These are phyloP conservation scores for Cystobasidium pallidum DNA, from an alignment of 1,284 basidiomycete genomes.

Conservation along the genomic window DNA sequence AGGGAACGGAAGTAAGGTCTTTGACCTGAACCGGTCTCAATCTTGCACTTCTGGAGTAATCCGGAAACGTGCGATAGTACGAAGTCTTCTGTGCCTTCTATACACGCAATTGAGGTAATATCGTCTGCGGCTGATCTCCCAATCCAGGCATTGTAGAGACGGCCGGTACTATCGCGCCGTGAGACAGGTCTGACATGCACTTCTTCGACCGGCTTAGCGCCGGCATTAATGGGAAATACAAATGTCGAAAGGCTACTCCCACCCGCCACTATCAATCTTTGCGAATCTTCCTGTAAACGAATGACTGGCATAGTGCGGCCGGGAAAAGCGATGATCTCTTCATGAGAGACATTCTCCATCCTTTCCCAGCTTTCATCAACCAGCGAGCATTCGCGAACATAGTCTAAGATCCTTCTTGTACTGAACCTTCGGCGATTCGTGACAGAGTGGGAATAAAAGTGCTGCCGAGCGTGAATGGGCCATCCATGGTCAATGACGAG, in stretches of 20 bases:
- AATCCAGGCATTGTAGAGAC: slow-evolving; percentile 21
- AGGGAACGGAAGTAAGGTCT: slow-evolving; percentile 19
- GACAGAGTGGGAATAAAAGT: slow-evolving; percentile 27
- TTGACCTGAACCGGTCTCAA: neutral
- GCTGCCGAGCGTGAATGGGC: slow-evolving; percentile 17
- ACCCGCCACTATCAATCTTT: slow-evolving; percentile 27
- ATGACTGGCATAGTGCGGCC: slow-evolving; percentile 31
- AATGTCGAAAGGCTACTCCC: slow-evolving; percentile 32
- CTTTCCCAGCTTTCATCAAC: slow-evolving; percentile 33
- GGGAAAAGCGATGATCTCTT: slow-evolving; percentile 26
- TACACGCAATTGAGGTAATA: slow-evolving; percentile 32
- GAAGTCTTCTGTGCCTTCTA: slow-evolving; percentile 19
- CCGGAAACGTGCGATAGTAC: slow-evolving; percentile 37
- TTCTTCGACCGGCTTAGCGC: slow-evolving; percentile 29
- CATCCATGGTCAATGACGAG: slow-evolving; percentile 27
- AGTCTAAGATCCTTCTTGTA: neutral
- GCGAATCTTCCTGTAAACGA: slow-evolving; percentile 26
- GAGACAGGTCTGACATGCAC: slow-evolving; percentile 1
- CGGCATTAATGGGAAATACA: slow-evolving; percentile 9
- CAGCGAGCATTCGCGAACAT: slow-evolving; percentile 13
- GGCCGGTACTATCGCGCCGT: slow-evolving; percentile 5
- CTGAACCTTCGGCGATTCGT: slow-evolving; percentile 8
- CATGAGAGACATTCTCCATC: slow-evolving; percentile 18
- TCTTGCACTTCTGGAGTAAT: slow-evolving; percentile 35
- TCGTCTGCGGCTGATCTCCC: slow-evolving; percentile 32